Evolutionary conservation across 2,329 filamentous ascomycete species (phyloP).

Genomic region (Dothideomycetidae sp.): DNA sequence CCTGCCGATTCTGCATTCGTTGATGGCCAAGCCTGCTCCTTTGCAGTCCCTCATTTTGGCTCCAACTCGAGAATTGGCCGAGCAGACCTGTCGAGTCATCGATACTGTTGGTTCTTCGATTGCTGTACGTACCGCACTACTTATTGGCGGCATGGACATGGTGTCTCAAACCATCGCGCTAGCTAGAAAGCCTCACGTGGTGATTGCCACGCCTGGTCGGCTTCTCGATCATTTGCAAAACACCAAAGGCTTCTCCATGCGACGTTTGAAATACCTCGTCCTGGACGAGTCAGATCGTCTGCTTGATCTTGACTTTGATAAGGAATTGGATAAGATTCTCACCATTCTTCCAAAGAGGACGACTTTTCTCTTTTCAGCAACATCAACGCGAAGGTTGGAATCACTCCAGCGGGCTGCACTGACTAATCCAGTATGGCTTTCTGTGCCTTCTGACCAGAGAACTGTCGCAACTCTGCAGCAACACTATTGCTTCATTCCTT

Average conservation of each 20-base stretch:
- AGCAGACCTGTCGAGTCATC: constrained; percentile 78
- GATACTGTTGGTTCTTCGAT: constrained; percentile 80
- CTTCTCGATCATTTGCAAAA: constrained; percentile 88
- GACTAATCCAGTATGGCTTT: constrained; percentile 68
- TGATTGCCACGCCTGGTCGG: constrained; percentile 83
- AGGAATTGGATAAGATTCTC: constrained; percentile 82
- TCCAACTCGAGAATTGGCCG: constrained; percentile 83
- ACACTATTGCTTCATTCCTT: constrained; percentile 72
- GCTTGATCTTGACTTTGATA: constrained; percentile 86
- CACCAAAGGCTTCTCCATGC: constrained; percentile 86
- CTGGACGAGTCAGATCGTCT: constrained; percentile 92
- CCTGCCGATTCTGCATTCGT: constrained; percentile 76
- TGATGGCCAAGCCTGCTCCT: constrained; percentile 75
- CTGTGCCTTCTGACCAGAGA: constrained; percentile 72
- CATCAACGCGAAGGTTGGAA: constrained; percentile 87
- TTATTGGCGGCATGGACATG: constrained; percentile 89
- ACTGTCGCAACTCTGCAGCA: constrained; percentile 82
- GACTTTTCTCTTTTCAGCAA: constrained; percentile 87
- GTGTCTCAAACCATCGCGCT: constrained; percentile 80
- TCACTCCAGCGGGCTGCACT: constrained; percentile 80
- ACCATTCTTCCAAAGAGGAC: constrained; percentile 62
- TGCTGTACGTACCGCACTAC: constrained; percentile 66
- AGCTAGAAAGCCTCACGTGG: constrained; percentile 81
- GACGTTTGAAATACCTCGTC: constrained; percentile 71
- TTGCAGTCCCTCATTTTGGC: constrained; percentile 83